A percentile compares a stretch with the other conserved stretches of the same genome.
Conservation (phyloP, 2,329 filamentous ascomycete species). For the Diaporthe australafricana region DNA sequence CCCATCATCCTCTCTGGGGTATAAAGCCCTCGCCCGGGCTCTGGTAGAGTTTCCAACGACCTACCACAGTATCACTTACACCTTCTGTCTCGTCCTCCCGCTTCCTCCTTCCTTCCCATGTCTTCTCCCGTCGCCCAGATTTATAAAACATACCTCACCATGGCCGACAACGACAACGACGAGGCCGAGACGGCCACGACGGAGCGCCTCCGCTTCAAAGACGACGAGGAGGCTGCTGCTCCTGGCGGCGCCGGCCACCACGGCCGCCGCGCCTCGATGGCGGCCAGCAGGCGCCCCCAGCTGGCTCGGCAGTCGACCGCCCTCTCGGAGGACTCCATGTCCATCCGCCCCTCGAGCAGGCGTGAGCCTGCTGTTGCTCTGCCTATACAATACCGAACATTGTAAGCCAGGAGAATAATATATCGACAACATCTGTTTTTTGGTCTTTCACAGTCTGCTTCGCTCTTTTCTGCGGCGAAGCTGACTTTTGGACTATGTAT, state of each 20-base stretch:
- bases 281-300: not conserved
- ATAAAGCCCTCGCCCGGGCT: slow-evolving; percentile 26
- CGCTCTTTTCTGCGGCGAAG: slow-evolving; percentile 10
- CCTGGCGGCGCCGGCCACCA: not conserved
- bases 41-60: not conserved
- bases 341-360: slow-evolving; percentile 15
- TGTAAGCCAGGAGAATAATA: slow-evolving; percentile 50
- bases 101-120: not conserved
- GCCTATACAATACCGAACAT: slow-evolving; percentile 66
- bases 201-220: slow-evolving; percentile 34
- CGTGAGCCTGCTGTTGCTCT: slow-evolving; percentile 54
- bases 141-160: slow-evolving; percentile 28
- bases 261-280: slow-evolving; percentile 4
- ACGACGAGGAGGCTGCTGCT: slow-evolving; percentile 24
- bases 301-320: slow-evolving; percentile 28
- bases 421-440: slow-evolving; percentile 18
- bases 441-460: slow-evolving; percentile 14
- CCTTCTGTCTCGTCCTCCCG: not conserved
- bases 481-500: slow-evolving; percentile 32
- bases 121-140: slow-evolving; percentile 25
- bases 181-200: slow-evolving; percentile 5
- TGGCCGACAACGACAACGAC: slow-evolving; percentile 27
- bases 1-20: not conserved
- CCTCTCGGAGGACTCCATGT: slow-evolving; percentile 32
- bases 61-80: not conserved